Conservation (phyloP, 2,329 filamentous ascomycete species). For the Apiospora phragmitis region DNA sequence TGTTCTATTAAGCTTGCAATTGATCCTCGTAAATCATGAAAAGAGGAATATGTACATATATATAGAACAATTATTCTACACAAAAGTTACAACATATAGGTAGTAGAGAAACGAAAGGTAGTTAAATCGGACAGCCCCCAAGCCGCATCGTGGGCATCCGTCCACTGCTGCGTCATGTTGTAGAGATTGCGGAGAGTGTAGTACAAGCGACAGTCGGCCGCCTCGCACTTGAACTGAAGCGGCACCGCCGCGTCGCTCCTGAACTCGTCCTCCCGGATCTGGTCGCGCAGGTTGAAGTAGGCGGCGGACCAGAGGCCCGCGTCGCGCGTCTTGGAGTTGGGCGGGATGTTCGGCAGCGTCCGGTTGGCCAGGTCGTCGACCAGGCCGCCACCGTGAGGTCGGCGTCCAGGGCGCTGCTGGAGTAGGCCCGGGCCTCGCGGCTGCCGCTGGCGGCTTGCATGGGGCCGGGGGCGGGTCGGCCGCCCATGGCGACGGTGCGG, state of each 20-base stretch:
- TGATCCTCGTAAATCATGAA: too few relatives aligned
- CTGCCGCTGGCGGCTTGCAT: slow-evolving; percentile 69
- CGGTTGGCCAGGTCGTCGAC: slow-evolving; percentile 10
- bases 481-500: slow-evolving; percentile 43
- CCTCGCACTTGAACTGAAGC: slow-evolving; percentile 61
- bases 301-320: slow-evolving; percentile 19
- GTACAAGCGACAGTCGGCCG: slow-evolving; percentile 61
- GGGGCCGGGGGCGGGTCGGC: slow-evolving; percentile 51
- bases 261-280: slow-evolving; percentile 21
- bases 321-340: slow-evolving; percentile 11
- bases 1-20: too few relatives aligned
- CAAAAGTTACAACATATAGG: too few relatives aligned
- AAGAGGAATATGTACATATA: too few relatives aligned
- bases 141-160: slow-evolving; percentile 35
- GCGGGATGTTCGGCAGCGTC: slow-evolving; percentile 16
- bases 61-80: too few relatives aligned
- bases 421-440: slow-evolving; percentile 48
- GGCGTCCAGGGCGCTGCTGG: slow-evolving; percentile 19
- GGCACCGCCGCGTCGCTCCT: slow-evolving; percentile 32
- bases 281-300: slow-evolving; percentile 27
- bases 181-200: slow-evolving; percentile 55
- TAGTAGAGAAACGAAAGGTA: neutral
- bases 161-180: slow-evolving; percentile 55
- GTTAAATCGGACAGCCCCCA: neutral
- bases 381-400: slow-evolving; percentile 15